Percentiles rank a stretch among this genome's conserved stretches.
Conservation (phyloP, 441 rosid genomes). For the Manihot esculenta region DNA sequence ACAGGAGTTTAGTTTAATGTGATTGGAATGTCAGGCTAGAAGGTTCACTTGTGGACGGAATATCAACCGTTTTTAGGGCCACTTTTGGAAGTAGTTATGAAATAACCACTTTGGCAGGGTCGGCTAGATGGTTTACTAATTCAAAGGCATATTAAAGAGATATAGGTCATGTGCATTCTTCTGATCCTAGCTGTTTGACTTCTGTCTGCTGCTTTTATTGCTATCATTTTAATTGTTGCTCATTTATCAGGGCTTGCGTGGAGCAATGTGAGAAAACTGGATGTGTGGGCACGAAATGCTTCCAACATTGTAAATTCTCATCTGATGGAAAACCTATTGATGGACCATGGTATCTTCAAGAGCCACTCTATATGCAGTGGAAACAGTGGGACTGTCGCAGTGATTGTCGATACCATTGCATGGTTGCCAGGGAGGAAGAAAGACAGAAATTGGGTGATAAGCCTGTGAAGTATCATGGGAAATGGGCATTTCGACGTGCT, state of each 20-base stretch:
- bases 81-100: background rate
- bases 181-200: slow-evolving; percentile 12
- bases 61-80: background rate
- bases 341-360: slow-evolving; percentile 85
- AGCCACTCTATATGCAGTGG: slow-evolving; percentile 79
- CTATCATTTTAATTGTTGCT: slow-evolving; percentile 14
- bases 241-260: slow-evolving; percentile 60
- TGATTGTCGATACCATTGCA: slow-evolving; percentile 88
- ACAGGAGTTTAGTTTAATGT: background rate
- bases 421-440: slow-evolving; percentile 74
- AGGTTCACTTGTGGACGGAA: background rate
- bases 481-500: slow-evolving; percentile 86
- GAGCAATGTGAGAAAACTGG: slow-evolving; percentile 74
- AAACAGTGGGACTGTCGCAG: slow-evolving; percentile 82
- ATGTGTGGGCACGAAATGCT: slow-evolving; percentile 70
- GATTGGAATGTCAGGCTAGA: background rate
- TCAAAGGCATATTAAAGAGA: background rate
- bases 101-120: background rate
- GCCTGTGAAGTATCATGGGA: slow-evolving; percentile 88
- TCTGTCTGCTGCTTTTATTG: background rate
- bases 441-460: slow-evolving; percentile 51
- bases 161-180: background rate
- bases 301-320: slow-evolving; percentile 70
- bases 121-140: background rate
- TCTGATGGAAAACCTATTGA: slow-evolving; percentile 46